Conservation (phyloP, 1,139 yeast species). For the Debaryomyces coudertii region DNA sequence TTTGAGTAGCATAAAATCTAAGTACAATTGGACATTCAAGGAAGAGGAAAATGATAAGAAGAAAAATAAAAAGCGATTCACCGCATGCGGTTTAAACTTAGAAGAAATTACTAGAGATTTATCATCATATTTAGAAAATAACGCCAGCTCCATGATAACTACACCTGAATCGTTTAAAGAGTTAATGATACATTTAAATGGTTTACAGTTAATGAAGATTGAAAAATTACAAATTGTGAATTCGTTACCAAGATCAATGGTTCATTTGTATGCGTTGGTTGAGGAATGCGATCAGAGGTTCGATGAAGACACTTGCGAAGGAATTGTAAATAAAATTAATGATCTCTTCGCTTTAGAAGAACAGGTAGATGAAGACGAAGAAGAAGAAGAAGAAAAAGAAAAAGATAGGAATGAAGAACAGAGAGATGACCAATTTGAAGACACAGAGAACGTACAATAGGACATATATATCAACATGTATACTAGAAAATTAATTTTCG, state of each 20-base stretch:
- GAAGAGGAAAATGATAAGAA: conserved; percentile 37
- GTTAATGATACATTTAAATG: conserved; percentile 55
- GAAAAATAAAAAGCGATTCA: conserved; percentile 44
- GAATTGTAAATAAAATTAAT: conserved; percentile 53
- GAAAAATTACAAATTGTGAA: conserved; percentile 86
- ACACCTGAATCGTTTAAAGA: conserved; percentile 51
- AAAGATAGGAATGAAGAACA: conserved; percentile 7
- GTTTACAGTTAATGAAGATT: conserved; percentile 69
- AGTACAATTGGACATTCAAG: conserved; percentile 50
- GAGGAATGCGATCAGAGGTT: conserved; percentile 93
- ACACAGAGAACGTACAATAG: conserved; percentile 9
- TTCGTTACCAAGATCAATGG: conserved; percentile 76
- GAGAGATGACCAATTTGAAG: conserved; percentile 9
- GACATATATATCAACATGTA: conserved; percentile 8
- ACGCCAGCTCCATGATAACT: conserved; percentile 47
- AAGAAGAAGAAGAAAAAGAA: conserved; percentile 15
- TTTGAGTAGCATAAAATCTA: conserved; percentile 52
- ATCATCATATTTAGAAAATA: conserved; percentile 49
- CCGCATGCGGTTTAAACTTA: conserved; percentile 50
- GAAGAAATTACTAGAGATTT: conserved; percentile 74
- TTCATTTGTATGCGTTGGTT: conserved; percentile 73
- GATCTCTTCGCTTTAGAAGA: conserved; percentile 50
- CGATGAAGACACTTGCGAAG: conserved; percentile 60
- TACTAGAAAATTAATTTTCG: conserved; percentile 8
- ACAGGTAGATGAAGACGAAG: conserved; percentile 31